These are phyloP conservation scores for Sistotremastrum niveocremeum DNA, from an alignment of 768 basidiomycete genomes.

Conservation along the genomic window DNA sequence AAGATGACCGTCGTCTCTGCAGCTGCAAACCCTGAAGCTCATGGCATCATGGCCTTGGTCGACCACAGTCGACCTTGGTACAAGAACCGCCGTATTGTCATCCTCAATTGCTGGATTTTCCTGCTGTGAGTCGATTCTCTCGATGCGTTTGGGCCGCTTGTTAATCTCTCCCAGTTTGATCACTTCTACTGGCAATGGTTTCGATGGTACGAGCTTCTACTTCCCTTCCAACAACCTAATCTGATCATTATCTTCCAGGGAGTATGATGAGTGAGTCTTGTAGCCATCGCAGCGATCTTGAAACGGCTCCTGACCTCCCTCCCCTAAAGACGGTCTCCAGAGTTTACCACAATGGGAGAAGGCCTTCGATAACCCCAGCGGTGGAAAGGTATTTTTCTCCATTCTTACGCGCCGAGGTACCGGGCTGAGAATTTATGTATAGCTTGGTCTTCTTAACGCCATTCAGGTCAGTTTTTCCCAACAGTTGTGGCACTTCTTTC, in stretches of 20 bases:
- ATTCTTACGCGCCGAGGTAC: not conserved
- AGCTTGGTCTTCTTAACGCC: slow-evolving; percentile 20
- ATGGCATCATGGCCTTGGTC: not conserved
- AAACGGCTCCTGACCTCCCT: not conserved
- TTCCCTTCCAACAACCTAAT: not conserved
- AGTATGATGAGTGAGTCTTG: slow-evolving; percentile 13
- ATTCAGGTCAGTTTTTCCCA: slow-evolving; percentile 11
- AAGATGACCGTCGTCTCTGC: too few relatives aligned
- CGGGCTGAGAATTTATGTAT: not conserved
- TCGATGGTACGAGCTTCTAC: slow-evolving; percentile 11
- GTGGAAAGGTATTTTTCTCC: slow-evolving; percentile 6
- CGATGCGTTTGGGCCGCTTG: not conserved
- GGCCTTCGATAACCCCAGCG: slow-evolving; percentile 16
- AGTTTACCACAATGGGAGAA: slow-evolving; percentile 16
- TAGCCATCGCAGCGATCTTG: not conserved
- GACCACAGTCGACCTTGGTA: slow-evolving; percentile 8
- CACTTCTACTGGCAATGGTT: slow-evolving; percentile 21
- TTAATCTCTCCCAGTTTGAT: slow-evolving; percentile 10
- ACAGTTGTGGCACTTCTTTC: not conserved
- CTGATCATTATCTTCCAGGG: slow-evolving; percentile 1
- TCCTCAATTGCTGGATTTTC: slow-evolving; percentile 13
- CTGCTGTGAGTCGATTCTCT: slow-evolving; percentile 5
- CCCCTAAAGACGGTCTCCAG: slow-evolving; percentile 15
- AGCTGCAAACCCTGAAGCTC: too few relatives aligned
- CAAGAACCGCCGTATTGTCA: slow-evolving; percentile 10